phyloP scores from a whole-genome alignment of 805 yeast genomes.

The Saturnispora diversa region DNA sequence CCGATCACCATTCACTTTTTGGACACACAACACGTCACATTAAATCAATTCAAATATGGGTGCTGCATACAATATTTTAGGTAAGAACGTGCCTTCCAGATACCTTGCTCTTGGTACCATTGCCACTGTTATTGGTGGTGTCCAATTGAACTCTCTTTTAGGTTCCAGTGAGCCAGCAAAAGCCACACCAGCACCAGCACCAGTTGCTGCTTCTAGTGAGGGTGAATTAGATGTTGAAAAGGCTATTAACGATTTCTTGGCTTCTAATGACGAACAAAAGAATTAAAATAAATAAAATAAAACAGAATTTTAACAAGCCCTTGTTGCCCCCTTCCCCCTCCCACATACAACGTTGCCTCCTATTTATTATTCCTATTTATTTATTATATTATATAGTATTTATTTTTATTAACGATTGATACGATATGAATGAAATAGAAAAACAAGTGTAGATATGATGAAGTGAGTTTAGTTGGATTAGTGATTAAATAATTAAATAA shows the following conservation, averaged over 20 bases:
- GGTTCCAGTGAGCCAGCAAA: conserved; percentile 40
- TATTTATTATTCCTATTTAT: conserved; percentile 3
- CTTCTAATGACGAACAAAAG: conserved; percentile 14
- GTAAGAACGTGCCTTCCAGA: conserved; percentile 77
- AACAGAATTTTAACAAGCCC: no score
- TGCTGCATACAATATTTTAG: conserved; percentile 75
- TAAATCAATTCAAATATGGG: conserved; percentile 57
- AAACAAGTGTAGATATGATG: no score
- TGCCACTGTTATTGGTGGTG: conserved; percentile 50
- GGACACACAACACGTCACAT: no score
- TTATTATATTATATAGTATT: conserved; percentile 4
- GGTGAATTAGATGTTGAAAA: conserved; percentile 29
- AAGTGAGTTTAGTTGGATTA: no score
- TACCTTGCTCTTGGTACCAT: conserved; percentile 78
- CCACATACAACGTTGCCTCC: no score
- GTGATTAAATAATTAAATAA: no score
- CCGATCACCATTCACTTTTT: no score
- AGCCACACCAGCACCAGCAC: conserved; percentile 12
- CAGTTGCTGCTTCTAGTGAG: conserved; percentile 12
- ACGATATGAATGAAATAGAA: no score
- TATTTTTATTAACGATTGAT: conserved; percentile 1
- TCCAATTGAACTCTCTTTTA: conserved; percentile 23
- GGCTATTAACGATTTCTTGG: conserved; percentile 26
- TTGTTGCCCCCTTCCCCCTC: no score
- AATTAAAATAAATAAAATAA: not conserved